Evolutionary conservation across 2,329 filamentous ascomycete genomes (phyloP).

Genomic region (Karstenula rhodostoma): DNA sequence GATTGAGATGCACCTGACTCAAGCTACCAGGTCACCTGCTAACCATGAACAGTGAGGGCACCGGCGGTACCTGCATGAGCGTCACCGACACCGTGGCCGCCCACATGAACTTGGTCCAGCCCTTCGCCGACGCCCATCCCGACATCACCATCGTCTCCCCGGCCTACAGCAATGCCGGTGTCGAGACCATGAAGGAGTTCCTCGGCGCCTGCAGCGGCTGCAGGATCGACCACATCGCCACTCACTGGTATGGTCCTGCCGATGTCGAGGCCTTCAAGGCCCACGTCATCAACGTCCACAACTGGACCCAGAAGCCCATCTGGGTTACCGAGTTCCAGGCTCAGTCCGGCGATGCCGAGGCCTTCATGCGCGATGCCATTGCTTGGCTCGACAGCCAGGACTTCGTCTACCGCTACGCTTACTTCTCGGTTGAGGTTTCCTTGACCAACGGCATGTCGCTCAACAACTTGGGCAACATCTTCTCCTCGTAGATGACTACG

Average conservation of each 20-base stretch:
- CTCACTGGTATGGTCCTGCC: slow-evolving; percentile 48
- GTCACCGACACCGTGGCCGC: slow-evolving; percentile 29
- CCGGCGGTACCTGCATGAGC: slow-evolving; percentile 39
- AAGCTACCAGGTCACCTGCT: slow-evolving; percentile 12
- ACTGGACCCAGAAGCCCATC: slow-evolving; percentile 38
- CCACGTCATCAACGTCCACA: slow-evolving; percentile 48
- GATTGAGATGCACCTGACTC: neutral
- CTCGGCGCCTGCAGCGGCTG: slow-evolving; percentile 36
- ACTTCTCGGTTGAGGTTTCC: slow-evolving; percentile 38
- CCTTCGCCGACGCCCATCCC: slow-evolving; percentile 28
- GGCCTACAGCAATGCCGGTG: slow-evolving; percentile 45
- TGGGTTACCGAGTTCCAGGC: slow-evolving; percentile 50
- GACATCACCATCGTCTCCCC: slow-evolving; percentile 46
- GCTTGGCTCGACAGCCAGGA: slow-evolving; percentile 44
- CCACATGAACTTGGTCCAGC: slow-evolving; percentile 39
- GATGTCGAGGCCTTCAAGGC: slow-evolving; percentile 45
- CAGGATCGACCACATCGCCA: slow-evolving; percentile 45
- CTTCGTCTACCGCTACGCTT: slow-evolving; percentile 47
- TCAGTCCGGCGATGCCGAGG: slow-evolving; percentile 27
- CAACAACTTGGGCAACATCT: slow-evolving; percentile 26
- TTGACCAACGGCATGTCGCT: slow-evolving; percentile 29
- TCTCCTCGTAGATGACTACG: neutral
- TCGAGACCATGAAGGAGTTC: slow-evolving; percentile 35
- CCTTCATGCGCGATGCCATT: slow-evolving; percentile 43
- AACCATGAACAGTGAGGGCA: slow-evolving; percentile 18